Evolutionary conservation across 306 rosid genomes (phyloP).

Genomic region (Vachellia pachyceras): DNA sequence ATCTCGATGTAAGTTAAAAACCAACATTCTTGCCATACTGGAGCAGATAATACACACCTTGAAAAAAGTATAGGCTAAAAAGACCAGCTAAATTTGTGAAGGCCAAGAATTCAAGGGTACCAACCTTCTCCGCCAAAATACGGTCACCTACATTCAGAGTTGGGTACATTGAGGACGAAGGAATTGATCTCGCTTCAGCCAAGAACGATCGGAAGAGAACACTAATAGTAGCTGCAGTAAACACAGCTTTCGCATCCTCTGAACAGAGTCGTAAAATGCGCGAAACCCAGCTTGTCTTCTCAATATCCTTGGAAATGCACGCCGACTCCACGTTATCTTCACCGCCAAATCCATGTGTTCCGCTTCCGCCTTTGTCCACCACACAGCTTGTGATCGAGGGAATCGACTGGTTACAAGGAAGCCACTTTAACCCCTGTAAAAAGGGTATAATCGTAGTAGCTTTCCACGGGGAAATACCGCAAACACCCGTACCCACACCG

Average conservation of each 20-base stretch:
- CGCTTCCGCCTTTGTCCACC: constrained; percentile 72
- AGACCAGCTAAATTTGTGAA: not conserved
- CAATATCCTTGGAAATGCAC: constrained; percentile 37
- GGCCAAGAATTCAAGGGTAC: not conserved
- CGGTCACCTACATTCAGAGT: constrained; percentile 95
- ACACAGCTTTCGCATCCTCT: constrained; percentile 80
- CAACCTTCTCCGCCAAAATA: constrained; percentile 91
- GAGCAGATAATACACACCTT: not conserved
- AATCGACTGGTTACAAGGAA: constrained; percentile 67
- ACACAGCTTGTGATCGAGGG: constrained; percentile 48
- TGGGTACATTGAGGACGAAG: constrained; percentile 91
- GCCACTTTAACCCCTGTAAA: constrained; percentile 78
- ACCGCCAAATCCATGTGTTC: constrained; percentile 40
- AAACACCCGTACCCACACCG: constrained; percentile 50
- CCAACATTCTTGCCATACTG: not conserved
- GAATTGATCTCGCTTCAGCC: constrained; percentile 95
- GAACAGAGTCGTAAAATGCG: constrained; percentile 64
- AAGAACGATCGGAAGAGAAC: constrained; percentile 71
- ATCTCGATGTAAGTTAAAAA: not conserved
- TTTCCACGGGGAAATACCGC: constrained; percentile 69
- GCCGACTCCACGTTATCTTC: constrained; percentile 12
- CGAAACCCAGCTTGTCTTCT: constrained; percentile 67
- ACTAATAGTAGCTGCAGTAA: constrained; percentile 80
- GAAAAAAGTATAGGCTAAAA: not conserved
- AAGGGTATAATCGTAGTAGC: constrained; percentile 67